A percentile compares a stretch with the other conserved stretches of the same genome.
These are phyloP conservation scores for Cordyceps javanica DNA, from an alignment of 2,329 filamentous ascomycete species.

Conservation along the genomic window DNA sequence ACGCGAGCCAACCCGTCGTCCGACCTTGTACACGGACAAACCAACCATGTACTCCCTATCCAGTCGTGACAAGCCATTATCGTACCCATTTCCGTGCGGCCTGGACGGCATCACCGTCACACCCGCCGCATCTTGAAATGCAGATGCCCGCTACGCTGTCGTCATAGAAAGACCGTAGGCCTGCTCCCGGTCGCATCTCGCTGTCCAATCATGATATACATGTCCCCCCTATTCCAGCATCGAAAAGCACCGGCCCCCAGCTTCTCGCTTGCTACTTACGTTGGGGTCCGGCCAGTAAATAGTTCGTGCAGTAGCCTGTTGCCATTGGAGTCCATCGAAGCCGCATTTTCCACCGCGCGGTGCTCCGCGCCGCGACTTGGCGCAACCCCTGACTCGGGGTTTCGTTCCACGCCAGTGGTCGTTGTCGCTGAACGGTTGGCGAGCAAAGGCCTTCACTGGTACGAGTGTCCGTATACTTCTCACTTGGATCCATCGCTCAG, in stretches of 20 bases:
- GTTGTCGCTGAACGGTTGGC: background rate
- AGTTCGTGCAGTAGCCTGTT: background rate
- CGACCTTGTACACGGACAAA: background rate
- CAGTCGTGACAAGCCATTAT: background rate
- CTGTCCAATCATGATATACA: too few relatives aligned
- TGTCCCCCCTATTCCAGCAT: background rate
- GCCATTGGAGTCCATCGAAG: too few relatives aligned
- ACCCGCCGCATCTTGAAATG: background rate
- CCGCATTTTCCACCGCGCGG: background rate
- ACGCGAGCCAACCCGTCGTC: background rate
- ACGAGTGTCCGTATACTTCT: too few relatives aligned
- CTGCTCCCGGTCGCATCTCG: background rate
- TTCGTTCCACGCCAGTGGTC: background rate
- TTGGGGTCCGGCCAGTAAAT: background rate
- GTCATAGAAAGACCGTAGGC: background rate
- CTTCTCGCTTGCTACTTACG: background rate
- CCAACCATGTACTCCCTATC: background rate
- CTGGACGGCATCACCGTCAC: background rate
- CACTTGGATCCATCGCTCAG: background rate
- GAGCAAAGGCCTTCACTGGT: too few relatives aligned
- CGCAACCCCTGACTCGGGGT: background rate
- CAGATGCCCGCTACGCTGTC: background rate
- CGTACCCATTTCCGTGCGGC: background rate
- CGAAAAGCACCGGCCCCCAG: background rate
- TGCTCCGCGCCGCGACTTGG: background rate